Percentiles rank a stretch among this genome's conserved stretches.
phyloP scores from a whole-genome alignment of 2,329 filamentous ascomycete genomes.

The Pseudogymnoascus sp. region DNA sequence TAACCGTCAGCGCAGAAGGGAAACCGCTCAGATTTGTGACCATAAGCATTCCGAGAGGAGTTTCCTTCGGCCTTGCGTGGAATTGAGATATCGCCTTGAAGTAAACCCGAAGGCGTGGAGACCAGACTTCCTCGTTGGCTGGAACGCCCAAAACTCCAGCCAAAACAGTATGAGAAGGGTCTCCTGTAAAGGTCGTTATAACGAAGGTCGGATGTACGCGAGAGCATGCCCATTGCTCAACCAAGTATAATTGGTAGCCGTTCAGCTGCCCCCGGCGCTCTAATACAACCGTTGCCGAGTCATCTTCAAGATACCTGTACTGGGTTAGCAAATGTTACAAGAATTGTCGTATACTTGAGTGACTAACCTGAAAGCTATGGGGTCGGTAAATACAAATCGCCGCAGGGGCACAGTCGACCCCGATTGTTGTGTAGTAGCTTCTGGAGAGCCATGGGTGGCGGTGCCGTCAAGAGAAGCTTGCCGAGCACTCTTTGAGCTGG shows the following conservation, averaged over 20 bases:
- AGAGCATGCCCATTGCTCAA: slow-evolving; percentile 97
- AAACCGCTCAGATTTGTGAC: slow-evolving; percentile 91
- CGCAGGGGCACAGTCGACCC: slow-evolving; percentile 26
- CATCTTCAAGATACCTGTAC: slow-evolving; percentile 72
- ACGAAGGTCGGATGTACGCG: slow-evolving; percentile 82
- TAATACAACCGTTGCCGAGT: slow-evolving; percentile 66
- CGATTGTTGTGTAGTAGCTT: neutral
- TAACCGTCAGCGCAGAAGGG: slow-evolving; percentile 86
- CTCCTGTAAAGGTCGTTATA: slow-evolving; percentile 88
- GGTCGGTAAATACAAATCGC: slow-evolving; percentile 58
- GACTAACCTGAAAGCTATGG: slow-evolving; percentile 50
- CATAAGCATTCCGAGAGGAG: slow-evolving; percentile 76
- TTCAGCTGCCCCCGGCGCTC: slow-evolving; percentile 62
- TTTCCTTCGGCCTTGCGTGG: slow-evolving; percentile 77
- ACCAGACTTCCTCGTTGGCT: slow-evolving; percentile 72
- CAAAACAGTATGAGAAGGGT: slow-evolving; percentile 67
- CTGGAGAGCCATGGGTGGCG: slow-evolving; percentile 10
- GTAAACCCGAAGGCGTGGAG: slow-evolving; percentile 69
- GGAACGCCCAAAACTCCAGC: slow-evolving; percentile 78
- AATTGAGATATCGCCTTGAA: slow-evolving; percentile 80
- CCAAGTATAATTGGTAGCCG: slow-evolving; percentile 88
- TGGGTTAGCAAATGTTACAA: slow-evolving; percentile 9
- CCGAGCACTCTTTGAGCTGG: neutral
- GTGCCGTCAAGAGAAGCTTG: slow-evolving; percentile 6
- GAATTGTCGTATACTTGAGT: neutral